Base-by-base conservation (phyloP, 331 rosid genomes). In the Erythrophleum ivorense region DNA sequence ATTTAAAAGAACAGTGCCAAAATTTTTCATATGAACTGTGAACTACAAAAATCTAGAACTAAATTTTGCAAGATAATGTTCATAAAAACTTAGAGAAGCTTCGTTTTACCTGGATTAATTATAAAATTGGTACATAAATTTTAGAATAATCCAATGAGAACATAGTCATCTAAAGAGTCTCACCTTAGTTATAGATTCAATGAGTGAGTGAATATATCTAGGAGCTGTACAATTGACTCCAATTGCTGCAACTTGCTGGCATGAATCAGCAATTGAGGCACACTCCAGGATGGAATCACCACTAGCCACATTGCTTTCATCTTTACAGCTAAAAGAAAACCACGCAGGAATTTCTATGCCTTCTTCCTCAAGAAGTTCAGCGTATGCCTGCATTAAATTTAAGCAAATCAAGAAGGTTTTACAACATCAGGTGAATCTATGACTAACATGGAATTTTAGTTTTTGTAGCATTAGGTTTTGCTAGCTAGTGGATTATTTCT, bases 181-280 rank as follows among this genome's bases (percentile, higher is more conserved):
- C 16, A 67, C 73, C 52, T 85, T 84, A 34, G 24, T 78, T 24
- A 95, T 90, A 40, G 89, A 89, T 16, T 88, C 86, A 86, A 91
- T 84, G 48, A 93, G 82, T 50, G 90, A 88, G 64, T 85, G 95
- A 86, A 95, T 87, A 68, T 82, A 90, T 88, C 97, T 87, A 12
- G 98, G 98, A 67, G 97, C 89, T 2, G 98, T 93, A 75, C 98
- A 95, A 82, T 95, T 95, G 83, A 93, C 92, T 72, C 97, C 97
- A 60, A 93, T 88, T 2, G 97, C 95, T 54, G 85, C 90, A 13
- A 91, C 94, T 52, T 87, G 90, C 64, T 65, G 69, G 86, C 94
- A 91, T 15, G 89, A 87, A 82, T 95, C 91, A 10, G 96, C 97
- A 62, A 93, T 68, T 59, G 93, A 84, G 76, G 92, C 94, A 75